Conservation (phyloP, 2,329 filamentous ascomycete genomes). For the Domatiomyces catenatus region DNA sequence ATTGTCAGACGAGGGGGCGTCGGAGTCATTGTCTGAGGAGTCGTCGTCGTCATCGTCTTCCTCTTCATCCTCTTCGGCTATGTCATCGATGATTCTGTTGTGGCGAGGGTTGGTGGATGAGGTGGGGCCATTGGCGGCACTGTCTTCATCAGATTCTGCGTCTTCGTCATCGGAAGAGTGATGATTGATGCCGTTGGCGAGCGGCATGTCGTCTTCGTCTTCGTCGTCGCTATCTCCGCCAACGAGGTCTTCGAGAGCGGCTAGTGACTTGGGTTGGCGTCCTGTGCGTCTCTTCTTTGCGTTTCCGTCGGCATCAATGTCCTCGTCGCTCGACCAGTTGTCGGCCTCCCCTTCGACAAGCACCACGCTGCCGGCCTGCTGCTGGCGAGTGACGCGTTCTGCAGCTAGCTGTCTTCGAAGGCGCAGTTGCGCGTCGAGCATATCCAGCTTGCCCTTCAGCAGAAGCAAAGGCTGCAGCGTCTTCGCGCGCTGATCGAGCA, state of each 20-base stretch:
- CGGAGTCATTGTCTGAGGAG: constrained; percentile 6
- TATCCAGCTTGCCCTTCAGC: constrained; percentile 87
- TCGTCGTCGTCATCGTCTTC: constrained; percentile 5
- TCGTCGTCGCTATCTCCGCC: constrained; percentile 30
- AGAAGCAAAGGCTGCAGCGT: constrained; percentile 69
- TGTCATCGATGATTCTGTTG: constrained; percentile 16
- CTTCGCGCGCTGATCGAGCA: constrained; percentile 71
- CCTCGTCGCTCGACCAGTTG: constrained; percentile 24
- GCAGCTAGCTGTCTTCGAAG: constrained; percentile 49
- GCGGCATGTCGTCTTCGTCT: constrained; percentile 43
- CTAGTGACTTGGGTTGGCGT: constrained; percentile 19
- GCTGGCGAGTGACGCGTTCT: constrained; percentile 41
- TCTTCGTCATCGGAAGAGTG: constrained; percentile 35
- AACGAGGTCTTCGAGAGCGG: constrained; percentile 16
- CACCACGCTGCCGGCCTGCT: constrained; percentile 44
- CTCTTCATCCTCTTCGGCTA: constrained; percentile 17
- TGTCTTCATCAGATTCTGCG: constrained; percentile 29
- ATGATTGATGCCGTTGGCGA: constrained; percentile 35
- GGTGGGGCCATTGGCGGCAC: constrained; percentile 27
- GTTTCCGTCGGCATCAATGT: constrained; percentile 21
- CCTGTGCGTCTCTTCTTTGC: constrained; percentile 3
- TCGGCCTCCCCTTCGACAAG: constrained; percentile 68
- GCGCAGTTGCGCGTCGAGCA: constrained; percentile 80
- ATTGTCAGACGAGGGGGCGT: too few relatives aligned
- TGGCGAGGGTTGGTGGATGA: constrained; percentile 12